phyloP scores from a whole-genome alignment of 257 asterid genomes.

The Primulina eburnea region DNA sequence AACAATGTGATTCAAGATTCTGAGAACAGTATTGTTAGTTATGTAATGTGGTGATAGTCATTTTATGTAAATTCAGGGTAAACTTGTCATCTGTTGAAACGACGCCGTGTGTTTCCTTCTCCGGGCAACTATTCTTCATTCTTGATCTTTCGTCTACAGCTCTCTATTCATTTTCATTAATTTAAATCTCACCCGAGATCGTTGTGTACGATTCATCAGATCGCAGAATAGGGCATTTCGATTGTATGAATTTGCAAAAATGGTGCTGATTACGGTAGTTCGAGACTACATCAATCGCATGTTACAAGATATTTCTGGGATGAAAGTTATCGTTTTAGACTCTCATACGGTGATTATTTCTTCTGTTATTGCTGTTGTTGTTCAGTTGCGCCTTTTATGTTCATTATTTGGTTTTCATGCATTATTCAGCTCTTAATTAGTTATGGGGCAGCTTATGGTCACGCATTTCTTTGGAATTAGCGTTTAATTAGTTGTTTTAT shows the following conservation, averaged over 20 bases:
- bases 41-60: background rate
- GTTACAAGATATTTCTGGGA: conserved; percentile 90
- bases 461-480: background rate
- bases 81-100: too few relatives aligned
- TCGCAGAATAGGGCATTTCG: conserved; percentile 14
- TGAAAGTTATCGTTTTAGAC: conserved; percentile 98
- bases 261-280: conserved; percentile 67
- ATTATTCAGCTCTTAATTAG: background rate
- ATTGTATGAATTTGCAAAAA: conserved; percentile 23
- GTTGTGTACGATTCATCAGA: conserved; percentile 8
- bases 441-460: conserved; percentile 6
- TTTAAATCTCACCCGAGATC: too few relatives aligned
- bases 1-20: background rate
- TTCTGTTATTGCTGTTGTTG: background rate
- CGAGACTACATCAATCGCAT: conserved; percentile 87
- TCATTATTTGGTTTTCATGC: background rate
- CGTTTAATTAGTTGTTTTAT: background rate
- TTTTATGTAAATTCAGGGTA: background rate
- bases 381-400: background rate
- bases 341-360: conserved; percentile 57
- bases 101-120: too few relatives aligned
- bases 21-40: background rate
- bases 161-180: too few relatives aligned
- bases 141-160: too few relatives aligned
- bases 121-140: too few relatives aligned